phyloP scores from a whole-genome alignment of 805 yeast species.

The Teunomyces gatunensis region DNA sequence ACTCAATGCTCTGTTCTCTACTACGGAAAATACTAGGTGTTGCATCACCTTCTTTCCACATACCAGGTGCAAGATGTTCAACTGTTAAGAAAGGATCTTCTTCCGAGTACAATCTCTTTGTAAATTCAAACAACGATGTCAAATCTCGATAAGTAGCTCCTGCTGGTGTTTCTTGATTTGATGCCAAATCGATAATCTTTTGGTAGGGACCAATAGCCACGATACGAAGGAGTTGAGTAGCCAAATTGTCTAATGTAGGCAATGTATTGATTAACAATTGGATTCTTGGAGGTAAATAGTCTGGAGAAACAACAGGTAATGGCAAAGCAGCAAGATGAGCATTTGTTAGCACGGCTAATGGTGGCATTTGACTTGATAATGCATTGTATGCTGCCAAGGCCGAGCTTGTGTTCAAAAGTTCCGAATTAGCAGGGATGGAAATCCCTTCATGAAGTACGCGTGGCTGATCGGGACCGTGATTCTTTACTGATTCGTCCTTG shows the following conservation, averaged over 20 bases:
- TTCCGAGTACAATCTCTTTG: slow-evolving; percentile 65
- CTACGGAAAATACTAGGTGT: slow-evolving; percentile 58
- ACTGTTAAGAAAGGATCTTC: slow-evolving; percentile 72
- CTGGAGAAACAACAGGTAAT: slow-evolving; percentile 55
- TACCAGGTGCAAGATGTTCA: slow-evolving; percentile 66
- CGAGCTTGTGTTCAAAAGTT: slow-evolving; percentile 36
- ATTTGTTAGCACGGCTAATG: slow-evolving; percentile 29
- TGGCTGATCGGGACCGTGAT: neutral
- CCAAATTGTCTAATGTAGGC: slow-evolving; percentile 76
- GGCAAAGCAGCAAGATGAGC: slow-evolving; percentile 65
- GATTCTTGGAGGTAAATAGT: slow-evolving; percentile 54
- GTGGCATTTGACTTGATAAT: slow-evolving; percentile 37
- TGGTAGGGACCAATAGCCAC: slow-evolving; percentile 75
- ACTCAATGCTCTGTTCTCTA: slow-evolving; percentile 58
- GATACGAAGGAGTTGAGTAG: slow-evolving; percentile 74
- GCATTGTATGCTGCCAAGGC: slow-evolving; percentile 44
- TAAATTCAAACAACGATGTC: slow-evolving; percentile 74
- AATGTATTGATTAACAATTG: slow-evolving; percentile 66
- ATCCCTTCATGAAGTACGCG: slow-evolving; percentile 13
- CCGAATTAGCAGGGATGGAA: slow-evolving; percentile 40
- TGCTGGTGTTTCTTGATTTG: slow-evolving; percentile 61
- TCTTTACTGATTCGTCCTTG: neutral
- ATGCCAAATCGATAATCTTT: slow-evolving; percentile 66
- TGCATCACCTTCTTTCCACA: slow-evolving; percentile 62
- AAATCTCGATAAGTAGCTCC: slow-evolving; percentile 67